Evolutionary conservation across 2,329 filamentous ascomycete species (phyloP).

Genomic region (Phaeosphaeriaceae sp.): DNA sequence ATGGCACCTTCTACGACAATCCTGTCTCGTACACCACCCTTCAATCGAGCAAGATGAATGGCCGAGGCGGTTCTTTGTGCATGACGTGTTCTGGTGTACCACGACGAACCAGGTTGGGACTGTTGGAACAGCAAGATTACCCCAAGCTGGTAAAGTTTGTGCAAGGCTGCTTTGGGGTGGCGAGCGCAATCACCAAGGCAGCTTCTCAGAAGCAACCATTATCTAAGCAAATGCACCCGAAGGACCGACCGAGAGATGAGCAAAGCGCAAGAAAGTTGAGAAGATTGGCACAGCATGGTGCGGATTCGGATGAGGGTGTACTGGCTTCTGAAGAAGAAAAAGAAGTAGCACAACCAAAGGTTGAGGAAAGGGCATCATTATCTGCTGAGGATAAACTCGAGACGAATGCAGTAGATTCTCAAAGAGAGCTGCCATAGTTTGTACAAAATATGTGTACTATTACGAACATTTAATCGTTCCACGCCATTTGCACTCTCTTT

Average conservation of each 20-base stretch:
- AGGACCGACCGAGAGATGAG: constrained; percentile 12
- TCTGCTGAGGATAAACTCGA: no score
- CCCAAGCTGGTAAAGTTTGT: constrained; percentile 24
- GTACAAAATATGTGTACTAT: no score
- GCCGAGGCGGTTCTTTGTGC: constrained; percentile 27
- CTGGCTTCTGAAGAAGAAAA: not conserved
- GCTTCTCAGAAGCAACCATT: constrained; percentile 20
- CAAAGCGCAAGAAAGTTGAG: constrained; percentile 16
- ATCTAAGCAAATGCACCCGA: constrained; percentile 15
- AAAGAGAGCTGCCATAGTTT: no score
- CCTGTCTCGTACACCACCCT: constrained; percentile 23
- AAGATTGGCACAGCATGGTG: constrained; percentile 2
- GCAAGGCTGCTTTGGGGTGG: constrained; percentile 23
- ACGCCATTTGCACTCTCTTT: no score
- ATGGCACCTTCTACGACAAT: constrained; percentile 16
- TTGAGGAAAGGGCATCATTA: no score
- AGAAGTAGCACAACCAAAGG: not conserved
- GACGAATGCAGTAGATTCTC: no score
- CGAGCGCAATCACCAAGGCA: constrained; percentile 27
- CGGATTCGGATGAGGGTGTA: not conserved
- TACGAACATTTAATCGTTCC: no score
- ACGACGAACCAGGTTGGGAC: not conserved
- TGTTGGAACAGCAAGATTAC: constrained; percentile 7
- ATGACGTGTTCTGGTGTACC: constrained; percentile 12
- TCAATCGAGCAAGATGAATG: constrained; percentile 39